These are phyloP conservation scores for Talaromyces piceae DNA, from an alignment of 2,329 filamentous ascomycete genomes.

Conservation along the genomic window DNA sequence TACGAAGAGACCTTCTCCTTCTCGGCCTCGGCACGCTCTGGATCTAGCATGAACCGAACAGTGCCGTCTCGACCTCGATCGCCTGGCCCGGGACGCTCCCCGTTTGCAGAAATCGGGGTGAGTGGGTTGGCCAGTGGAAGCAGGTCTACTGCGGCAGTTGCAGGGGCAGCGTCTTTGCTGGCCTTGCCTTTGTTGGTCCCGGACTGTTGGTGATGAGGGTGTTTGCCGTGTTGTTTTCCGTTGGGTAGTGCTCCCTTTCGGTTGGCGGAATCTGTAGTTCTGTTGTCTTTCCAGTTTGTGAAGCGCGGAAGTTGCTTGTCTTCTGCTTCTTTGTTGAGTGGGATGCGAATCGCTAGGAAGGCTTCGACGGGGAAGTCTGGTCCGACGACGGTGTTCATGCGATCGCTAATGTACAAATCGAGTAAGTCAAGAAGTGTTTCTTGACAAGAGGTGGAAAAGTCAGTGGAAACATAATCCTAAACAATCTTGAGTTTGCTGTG, in stretches of 20 bases:
- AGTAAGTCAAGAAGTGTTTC: slow-evolving; percentile 87
- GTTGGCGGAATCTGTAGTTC: not conserved
- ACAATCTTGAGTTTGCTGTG: not conserved
- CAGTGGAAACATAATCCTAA: not conserved
- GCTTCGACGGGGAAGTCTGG: slow-evolving; percentile 63
- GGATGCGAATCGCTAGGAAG: slow-evolving; percentile 81
- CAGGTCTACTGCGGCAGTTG: slow-evolving; percentile 12
- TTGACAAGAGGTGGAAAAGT: slow-evolving; percentile 13
- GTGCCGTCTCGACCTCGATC: slow-evolving; percentile 59
- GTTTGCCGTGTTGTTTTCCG: not conserved
- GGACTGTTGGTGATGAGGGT: not conserved
- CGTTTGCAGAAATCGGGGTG: slow-evolving; percentile 40
- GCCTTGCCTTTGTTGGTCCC: slow-evolving; percentile 14
- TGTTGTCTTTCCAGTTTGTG: slow-evolving; percentile 43
- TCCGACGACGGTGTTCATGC: slow-evolving; percentile 66
- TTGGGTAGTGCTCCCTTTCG: not conserved
- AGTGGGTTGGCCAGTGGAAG: slow-evolving; percentile 22
- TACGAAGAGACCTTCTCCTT: slow-evolving; percentile 59
- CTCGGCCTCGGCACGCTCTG: slow-evolving; percentile 66
- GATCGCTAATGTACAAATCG: slow-evolving; percentile 85
- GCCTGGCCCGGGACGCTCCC: slow-evolving; percentile 35
- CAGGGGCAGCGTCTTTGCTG: slow-evolving; percentile 5
- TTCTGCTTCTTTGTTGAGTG: slow-evolving; percentile 74
- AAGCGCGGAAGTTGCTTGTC: slow-evolving; percentile 55
- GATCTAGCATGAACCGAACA: slow-evolving; percentile 82